A percentile compares a stretch with the other conserved stretches of the same genome.
These are phyloP conservation scores for Psilocybe tampanensis DNA, from an alignment of 768 basidiomycete species.

Conservation along the genomic window DNA sequence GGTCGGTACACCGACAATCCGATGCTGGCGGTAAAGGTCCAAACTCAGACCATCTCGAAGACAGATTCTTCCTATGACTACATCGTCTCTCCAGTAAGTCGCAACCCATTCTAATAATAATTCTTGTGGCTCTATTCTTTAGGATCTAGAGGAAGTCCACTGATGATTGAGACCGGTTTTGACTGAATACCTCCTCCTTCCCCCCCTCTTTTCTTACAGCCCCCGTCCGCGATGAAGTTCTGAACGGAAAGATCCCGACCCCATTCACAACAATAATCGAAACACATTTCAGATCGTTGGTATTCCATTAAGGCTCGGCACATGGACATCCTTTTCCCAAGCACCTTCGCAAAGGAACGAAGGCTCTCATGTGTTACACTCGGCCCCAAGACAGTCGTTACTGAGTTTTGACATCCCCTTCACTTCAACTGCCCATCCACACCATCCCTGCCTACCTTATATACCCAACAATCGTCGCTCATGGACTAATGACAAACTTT, in stretches of 20 bases:
- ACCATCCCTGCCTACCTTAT: too few relatives aligned
- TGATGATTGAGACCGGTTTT: background rate
- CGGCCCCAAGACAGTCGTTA: too few relatives aligned
- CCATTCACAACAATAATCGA: background rate
- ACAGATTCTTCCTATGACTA: conserved; percentile 27
- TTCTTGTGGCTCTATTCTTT: background rate
- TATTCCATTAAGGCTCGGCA: background rate
- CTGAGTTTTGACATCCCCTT: too few relatives aligned
- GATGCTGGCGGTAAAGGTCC: conserved; percentile 30
- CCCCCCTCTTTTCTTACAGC: background rate
- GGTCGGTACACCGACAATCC: conserved; percentile 8
- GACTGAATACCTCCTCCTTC: conserved; percentile 5
- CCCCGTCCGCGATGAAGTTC: conserved; percentile 10
- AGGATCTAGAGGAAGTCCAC: background rate
- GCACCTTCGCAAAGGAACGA: too few relatives aligned
- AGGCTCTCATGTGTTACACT: too few relatives aligned
- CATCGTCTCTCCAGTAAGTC: conserved; percentile 21
- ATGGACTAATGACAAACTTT: too few relatives aligned
- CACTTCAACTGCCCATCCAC: too few relatives aligned
- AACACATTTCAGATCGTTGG: background rate
- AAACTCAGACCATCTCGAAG: conserved; percentile 35
- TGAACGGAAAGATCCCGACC: background rate
- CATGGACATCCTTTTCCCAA: background rate
- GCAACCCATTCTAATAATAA: background rate
- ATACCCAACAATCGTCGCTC: too few relatives aligned